Base-by-base conservation (phyloP, 2,329 filamentous ascomycete species). In the Pseudogymnoascus sp. region DNA sequence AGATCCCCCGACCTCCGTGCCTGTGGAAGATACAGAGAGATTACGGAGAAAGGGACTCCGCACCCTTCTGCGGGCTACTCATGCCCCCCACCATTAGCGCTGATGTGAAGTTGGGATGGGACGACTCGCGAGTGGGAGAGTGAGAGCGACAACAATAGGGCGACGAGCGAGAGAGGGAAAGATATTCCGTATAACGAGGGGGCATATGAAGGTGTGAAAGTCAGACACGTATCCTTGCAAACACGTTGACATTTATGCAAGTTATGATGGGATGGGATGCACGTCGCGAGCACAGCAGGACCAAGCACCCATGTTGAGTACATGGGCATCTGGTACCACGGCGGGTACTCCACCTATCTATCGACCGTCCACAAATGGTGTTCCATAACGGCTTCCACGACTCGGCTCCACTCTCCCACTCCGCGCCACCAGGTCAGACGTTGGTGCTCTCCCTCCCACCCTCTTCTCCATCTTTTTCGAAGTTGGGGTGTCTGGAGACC, bases 211-310 rank as follows among this genome's bases (percentile, higher is more conserved):
- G 26, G 14, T 18, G n/a, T 18, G 26, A 31, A 54, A 18, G 47
- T 31, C 47, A 54, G 47, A 54, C 47, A 54, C 47, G 47, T 54
- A 54, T 54, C 47, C 47, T 54, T 54, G 47, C 26, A 54, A 54
- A 31, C 47, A 54, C 47, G 47, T 54, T 54, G 26, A 54, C 47
- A 54, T 54, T 54, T 54, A 54, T 54, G 47, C 47, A 31, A 54
- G 26, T 31, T 54, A 54, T 54, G 47, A 51, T 47, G 23, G 26
- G 47, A 31, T 54, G 16, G 26, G 47, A 54, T 31, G 47, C 47
- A 54, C n/a, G 47, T 31, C n/a, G 47, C n/a, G 26, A 31, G 26
- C 45, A 51, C 45, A 51, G 16, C 45, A 51, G 45, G 23, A 14
- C 12, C 11, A 14, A 51, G 21, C 18, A 23, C 45, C 45, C 45